Evolutionary conservation across 2,329 filamentous ascomycete species (phyloP), one percentile per base, ranked within the genome.

Genomic region (Albifimbria verrucaria): DNA sequence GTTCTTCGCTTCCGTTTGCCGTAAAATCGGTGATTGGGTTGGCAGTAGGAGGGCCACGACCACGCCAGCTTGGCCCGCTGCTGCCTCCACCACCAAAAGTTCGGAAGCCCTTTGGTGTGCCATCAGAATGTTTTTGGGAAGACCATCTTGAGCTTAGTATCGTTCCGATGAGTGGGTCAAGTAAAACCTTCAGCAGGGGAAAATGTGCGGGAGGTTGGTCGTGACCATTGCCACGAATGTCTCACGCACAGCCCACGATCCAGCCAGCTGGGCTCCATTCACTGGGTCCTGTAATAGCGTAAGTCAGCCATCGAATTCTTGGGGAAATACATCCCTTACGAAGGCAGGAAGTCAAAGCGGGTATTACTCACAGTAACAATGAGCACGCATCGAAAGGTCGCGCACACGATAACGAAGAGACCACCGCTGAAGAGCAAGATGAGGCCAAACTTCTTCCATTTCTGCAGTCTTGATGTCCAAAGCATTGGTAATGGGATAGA

Each of bases 401-500:
- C 70, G 43, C 69, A 70, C 18, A 65, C 62, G 1, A 73, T 62
- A 5, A 76, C 70, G 42, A 75, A 72, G 21, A 75, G 65, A 7
- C 73, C 72, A 0, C 67, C 67, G 1, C 71, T 65, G 20, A 75
- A 68, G 0, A 76, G 62, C 15, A 72, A 55, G 1, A 64, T 72
- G 2, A 68, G 66, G 0, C 67, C 70, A 15, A 70, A 63, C 49
- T 74, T 75, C 58, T 72, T 73, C 4, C 61, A 50, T 1, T 57
- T 61, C 28, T 62, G 66, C 26, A 74, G 53, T 3, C 55, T 67
- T 0, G 69, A 70, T 12, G 62, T 58, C 67, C 70, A 74, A 0
- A 71, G 61, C 64, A 83, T 77, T 1, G 80, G 80, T 0, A 81
- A 68, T 0, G 81, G 80, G 24, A 85, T 83, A 5, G 73, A 74